These are phyloP conservation scores for Nothophoma quercina DNA, from an alignment of 2,329 filamentous ascomycete species.

Conservation along the genomic window DNA sequence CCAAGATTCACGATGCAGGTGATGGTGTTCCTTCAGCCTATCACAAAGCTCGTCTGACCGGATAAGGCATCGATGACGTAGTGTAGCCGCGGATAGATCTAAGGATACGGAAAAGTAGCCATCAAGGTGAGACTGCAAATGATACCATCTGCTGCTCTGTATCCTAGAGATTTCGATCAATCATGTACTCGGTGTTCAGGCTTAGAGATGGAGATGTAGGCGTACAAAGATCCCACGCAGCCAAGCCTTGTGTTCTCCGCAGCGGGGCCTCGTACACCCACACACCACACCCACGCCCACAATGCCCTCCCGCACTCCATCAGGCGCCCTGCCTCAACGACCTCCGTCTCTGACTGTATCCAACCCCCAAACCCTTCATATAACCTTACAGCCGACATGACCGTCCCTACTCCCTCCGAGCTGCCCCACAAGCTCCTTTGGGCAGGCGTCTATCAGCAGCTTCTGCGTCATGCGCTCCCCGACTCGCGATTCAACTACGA, in stretches of 20 bases:
- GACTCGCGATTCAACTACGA: constrained; percentile 56
- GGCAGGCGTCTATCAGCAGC: constrained; percentile 44
- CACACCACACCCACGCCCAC: background rate
- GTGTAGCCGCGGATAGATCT: constrained; percentile 6
- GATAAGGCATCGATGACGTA: constrained; percentile 9
- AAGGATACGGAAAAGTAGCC: constrained; percentile 9
- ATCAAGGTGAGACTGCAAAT: background rate
- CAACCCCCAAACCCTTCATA: background rate
- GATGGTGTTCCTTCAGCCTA: constrained; percentile 1
- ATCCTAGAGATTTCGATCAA: no score
- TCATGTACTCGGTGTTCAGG: no score
- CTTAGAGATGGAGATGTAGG: background rate
- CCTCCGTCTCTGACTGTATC: no score
- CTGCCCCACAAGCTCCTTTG: constrained; percentile 33
- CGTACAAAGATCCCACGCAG: background rate
- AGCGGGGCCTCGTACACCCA: constrained; percentile 6
- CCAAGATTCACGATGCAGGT: background rate
- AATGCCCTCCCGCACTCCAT: background rate
- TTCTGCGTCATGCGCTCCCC: constrained; percentile 51
- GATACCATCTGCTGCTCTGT: no score
- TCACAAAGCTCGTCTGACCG: background rate
- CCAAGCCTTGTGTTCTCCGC: constrained; percentile 4
- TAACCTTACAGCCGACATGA: constrained; percentile 22
- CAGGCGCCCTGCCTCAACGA: background rate
- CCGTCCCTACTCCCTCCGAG: constrained; percentile 18